Evolutionary conservation across 2,329 filamentous ascomycete species (phyloP).

Genomic region (Epichloe baconii): DNA sequence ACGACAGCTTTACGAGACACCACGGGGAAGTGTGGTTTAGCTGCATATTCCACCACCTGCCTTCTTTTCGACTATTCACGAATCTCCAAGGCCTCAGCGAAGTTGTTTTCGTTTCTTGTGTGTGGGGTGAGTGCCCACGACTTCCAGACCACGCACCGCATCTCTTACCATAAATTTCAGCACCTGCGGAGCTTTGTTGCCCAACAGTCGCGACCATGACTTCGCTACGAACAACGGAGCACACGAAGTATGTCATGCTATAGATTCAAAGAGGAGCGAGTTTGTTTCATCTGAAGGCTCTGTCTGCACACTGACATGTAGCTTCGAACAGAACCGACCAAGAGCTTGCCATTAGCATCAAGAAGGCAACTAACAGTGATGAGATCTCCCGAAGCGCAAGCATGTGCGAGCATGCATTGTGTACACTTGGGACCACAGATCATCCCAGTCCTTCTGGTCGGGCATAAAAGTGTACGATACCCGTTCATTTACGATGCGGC

Average conservation of each 20-base stretch:
- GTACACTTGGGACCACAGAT: slow-evolving; percentile 99
- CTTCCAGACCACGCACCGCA: not conserved
- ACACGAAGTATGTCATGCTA: slow-evolving; percentile 20
- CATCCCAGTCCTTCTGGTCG: slow-evolving; percentile 86
- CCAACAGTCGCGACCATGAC: slow-evolving; percentile 13
- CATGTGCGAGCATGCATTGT: slow-evolving; percentile 98
- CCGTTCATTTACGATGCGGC: not conserved
- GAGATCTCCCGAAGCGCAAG: slow-evolving; percentile 65
- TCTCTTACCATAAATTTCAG: slow-evolving; percentile 1
- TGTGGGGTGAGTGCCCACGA: not conserved
- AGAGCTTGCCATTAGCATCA: slow-evolving; percentile 57
- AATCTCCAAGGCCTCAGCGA: not conserved
- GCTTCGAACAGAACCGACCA: slow-evolving; percentile 42
- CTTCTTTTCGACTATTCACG: not conserved
- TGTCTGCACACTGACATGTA: not conserved
- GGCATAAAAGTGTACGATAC: slow-evolving; percentile 88
- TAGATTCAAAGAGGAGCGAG: not conserved
- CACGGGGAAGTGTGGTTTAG: no score
- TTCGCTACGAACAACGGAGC: slow-evolving; percentile 21
- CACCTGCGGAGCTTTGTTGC: slow-evolving; percentile 1
- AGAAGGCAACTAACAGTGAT: slow-evolving; percentile 55
- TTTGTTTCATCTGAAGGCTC: not conserved
- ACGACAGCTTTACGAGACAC: not conserved
- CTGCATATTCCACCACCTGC: not conserved
- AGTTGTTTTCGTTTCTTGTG: not conserved